These are phyloP conservation scores for Datisca glomerata DNA, from an alignment of 306 rosid species.

Conservation along the genomic window DNA sequence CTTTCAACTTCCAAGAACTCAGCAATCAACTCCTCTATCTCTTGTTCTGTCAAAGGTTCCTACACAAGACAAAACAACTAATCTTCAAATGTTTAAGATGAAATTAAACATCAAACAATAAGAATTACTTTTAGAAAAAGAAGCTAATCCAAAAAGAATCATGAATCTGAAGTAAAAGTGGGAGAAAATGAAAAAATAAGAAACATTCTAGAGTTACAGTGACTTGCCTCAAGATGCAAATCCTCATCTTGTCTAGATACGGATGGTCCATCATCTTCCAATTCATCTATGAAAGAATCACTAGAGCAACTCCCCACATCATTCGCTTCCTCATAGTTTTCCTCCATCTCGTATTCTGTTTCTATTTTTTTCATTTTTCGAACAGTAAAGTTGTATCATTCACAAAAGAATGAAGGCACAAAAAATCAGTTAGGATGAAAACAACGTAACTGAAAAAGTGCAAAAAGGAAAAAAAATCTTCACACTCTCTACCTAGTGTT, in stretches of 20 bases:
- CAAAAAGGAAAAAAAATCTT: no score
- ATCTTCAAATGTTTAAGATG: constrained; percentile 1
- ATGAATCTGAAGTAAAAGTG: no score
- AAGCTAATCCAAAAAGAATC: no score
- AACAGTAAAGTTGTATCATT: constrained; percentile 6
- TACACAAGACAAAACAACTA: constrained; percentile 22
- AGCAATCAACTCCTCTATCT: constrained; percentile 59
- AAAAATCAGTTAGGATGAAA: not conserved
- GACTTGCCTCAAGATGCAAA: constrained; percentile 44
- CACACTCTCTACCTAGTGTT: no score
- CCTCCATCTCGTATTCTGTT: constrained; percentile 50
- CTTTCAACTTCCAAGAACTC: constrained; percentile 94
- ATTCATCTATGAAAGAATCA: constrained; percentile 52
- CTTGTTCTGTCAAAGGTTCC: constrained; percentile 78
- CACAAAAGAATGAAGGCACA: not conserved
- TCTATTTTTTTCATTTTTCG: no score
- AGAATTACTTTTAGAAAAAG: no score
- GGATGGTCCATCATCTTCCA: constrained; percentile 48
- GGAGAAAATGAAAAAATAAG: no score
- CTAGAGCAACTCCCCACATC: constrained; percentile 46
- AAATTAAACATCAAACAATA: constrained; percentile 2
- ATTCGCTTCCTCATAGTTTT: constrained; percentile 38
- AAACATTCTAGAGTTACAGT: not conserved
- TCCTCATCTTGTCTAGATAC: constrained; percentile 47
- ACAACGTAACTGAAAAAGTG: no score